phyloP scores from a whole-genome alignment of 805 yeast species.

The Saccharomyces jurei region DNA sequence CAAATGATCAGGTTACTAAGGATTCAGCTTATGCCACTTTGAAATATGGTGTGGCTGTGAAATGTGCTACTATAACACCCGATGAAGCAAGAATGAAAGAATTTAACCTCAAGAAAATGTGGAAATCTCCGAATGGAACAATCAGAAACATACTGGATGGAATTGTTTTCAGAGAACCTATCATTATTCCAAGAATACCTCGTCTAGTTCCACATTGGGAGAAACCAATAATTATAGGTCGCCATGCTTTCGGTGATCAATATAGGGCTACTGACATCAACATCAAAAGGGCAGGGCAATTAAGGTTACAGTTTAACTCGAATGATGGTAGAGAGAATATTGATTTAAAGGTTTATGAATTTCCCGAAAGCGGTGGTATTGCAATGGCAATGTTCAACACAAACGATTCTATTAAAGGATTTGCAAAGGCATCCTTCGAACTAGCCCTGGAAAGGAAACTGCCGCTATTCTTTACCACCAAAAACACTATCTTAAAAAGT shows the following conservation, averaged over 20 bases:
- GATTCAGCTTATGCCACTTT: slow-evolving; percentile 73
- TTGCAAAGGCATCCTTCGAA: slow-evolving; percentile 77
- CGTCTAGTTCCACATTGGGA: slow-evolving; percentile 74
- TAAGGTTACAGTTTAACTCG: slow-evolving; percentile 61
- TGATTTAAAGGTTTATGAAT: slow-evolving; percentile 45
- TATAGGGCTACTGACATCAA: slow-evolving; percentile 73
- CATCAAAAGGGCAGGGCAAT: slow-evolving; percentile 51
- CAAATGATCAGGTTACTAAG: slow-evolving; percentile 62
- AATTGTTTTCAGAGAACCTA: slow-evolving; percentile 79
- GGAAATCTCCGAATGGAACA: slow-evolving; percentile 82
- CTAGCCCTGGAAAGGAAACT: slow-evolving; percentile 57
- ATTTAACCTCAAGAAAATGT: slow-evolving; percentile 67
- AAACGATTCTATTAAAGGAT: slow-evolving; percentile 65
- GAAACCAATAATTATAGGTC: slow-evolving; percentile 74
- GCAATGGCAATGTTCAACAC: slow-evolving; percentile 81
- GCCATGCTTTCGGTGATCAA: slow-evolving; percentile 83
- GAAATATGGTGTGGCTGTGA: slow-evolving; percentile 70
- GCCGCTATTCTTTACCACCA: slow-evolving; percentile 63
- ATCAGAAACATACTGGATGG: slow-evolving; percentile 75
- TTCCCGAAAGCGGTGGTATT: slow-evolving; percentile 47
- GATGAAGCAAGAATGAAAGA: slow-evolving; percentile 75
- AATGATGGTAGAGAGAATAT: slow-evolving; percentile 30
- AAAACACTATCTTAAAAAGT: slow-evolving; percentile 73
- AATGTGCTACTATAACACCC: slow-evolving; percentile 82
- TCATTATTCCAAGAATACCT: slow-evolving; percentile 70